Base-by-base conservation (phyloP, 1,139 yeast genomes). In the Eremothecium coryli region DNA sequence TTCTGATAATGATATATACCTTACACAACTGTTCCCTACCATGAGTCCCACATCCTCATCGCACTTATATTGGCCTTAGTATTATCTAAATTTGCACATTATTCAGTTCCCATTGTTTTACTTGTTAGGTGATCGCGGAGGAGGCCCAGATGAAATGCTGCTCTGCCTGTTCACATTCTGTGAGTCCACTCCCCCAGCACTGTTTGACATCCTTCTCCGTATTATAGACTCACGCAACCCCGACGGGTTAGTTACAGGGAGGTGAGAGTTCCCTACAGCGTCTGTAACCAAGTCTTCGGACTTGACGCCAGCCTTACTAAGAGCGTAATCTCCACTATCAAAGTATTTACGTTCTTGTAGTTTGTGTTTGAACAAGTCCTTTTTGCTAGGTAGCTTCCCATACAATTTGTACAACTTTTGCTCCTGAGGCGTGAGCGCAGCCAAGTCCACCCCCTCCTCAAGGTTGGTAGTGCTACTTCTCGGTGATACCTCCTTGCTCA, bases 261-360 rank as follows among this genome's bases (percentile, higher is more conserved):
- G 38, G 37, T 52, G 55, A 34, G 54, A 54, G 33, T 43, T 46
- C 12, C 44, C 45, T 4, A 43, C 44, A 8, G 41, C 30, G 26
- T 33, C 31, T 3, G 40, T 28, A 25, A 33, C 39, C 30, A 54
- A 43, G 18, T 50, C 57, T 22, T 46, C 53, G 2, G 50, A 37
- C 16, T 49, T 45, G 3, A 53, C 54, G 14, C 60, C 60, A 1
- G 60, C 84, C 49, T 86, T 80, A 45, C 84, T 85, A 73, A 90
- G 73, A 17, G 97, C 97, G 57, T 93, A 90, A 61, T 90, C 99
- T 15, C 98, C 98, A 41, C 95, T 82, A 52, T 90, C 99, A 54
- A 90, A 93, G 61, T 81, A 90, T 62, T 86, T 86, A 51, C 95
- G 76, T 49, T 90, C 97, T 57, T 80, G 80, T 47, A 81, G 64